Evolutionary conservation across 2,329 filamentous ascomycete genomes (phyloP), one percentile per base, ranked within the genome.

Genomic region (Colletotrichum horii): DNA sequence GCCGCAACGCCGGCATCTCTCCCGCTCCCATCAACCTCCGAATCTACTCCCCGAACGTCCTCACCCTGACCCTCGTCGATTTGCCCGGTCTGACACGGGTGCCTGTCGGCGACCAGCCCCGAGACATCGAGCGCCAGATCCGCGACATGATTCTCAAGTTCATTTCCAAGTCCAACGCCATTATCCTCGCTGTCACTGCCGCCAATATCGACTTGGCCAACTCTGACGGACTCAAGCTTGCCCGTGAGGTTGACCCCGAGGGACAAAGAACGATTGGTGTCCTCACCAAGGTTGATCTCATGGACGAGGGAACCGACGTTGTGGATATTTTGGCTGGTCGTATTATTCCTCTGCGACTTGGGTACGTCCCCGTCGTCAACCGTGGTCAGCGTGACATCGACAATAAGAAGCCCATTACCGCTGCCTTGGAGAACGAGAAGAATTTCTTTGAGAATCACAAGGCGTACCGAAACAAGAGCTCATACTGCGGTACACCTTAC

Each of bases 201-300:
- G 97, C 97, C 81, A 99, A 99, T 85, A 96, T 96, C 77, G 97
- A 99, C 92, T 89, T 99, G 89, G 97, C 97, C 82, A 99, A 99
- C 89, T 99, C 97, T 24, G 97, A 99, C 85, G 97, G 97, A 81
- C 87, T 99, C 83, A 98, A 99, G 88, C 91, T 99, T 80, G 97
- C 97, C 55, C 92, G 97, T 81, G 96, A 99, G 87, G 97, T 99
- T 56, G 97, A 99, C 81, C 96, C 96, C 4, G 96, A 99, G 84
- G 97, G 97, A 82, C 96, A 98, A 88, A 92, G 97, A 84, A 99
- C 97, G 66, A 99, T 99, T 79, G 97, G 97, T 91, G 97, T 99
- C 77, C 90, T 99, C 81, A 98, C 96, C 80, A 99, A 99, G 90
- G 96, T 99, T 77, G 97, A 99, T 87, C 87, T 99, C 83, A 99